phyloP scores from a whole-genome alignment of 177 flowering plant species.

The Vitis hybrid region DNA sequence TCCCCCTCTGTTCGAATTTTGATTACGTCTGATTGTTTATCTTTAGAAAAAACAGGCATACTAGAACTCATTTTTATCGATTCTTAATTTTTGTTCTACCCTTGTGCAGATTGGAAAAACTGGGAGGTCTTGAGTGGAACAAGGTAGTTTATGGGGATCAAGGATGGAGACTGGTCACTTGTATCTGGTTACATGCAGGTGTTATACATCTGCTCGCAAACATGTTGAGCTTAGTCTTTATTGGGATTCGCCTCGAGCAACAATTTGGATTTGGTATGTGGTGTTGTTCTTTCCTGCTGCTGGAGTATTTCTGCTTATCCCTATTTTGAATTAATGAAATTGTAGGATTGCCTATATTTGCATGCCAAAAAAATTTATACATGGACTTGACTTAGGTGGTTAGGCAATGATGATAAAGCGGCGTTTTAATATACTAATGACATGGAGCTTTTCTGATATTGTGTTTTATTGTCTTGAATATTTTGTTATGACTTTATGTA shows the following conservation, averaged over 20 bases:
- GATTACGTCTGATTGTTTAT: too few species aligned
- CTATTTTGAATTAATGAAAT: background rate
- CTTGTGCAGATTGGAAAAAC: constrained; percentile 32
- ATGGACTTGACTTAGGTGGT: too few species aligned
- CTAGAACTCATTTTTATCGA: too few species aligned
- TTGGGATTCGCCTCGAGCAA: constrained; percentile 55
- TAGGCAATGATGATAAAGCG: too few species aligned
- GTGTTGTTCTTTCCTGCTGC: background rate
- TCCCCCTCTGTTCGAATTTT: too few species aligned
- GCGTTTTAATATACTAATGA: background rate
- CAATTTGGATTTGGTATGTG: constrained; percentile 57
- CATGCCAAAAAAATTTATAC: background rate
- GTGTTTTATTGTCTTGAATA: background rate
- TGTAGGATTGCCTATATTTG: background rate
- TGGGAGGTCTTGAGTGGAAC: constrained; percentile 45
- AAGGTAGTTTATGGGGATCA: constrained; percentile 37
- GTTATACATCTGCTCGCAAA: constrained; percentile 45
- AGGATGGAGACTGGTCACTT: constrained; percentile 51
- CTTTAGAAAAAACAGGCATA: too few species aligned
- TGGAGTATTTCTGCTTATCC: background rate
- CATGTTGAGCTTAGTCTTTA: constrained; percentile 49
- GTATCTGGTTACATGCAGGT: constrained; percentile 61
- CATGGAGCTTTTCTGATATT: background rate
- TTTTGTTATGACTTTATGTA: background rate
- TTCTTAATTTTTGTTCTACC: too few species aligned